Evolutionary conservation across 257 asterid species (phyloP), one percentile per base, ranked within the genome.

Genomic region (Forsythia suspensa): DNA sequence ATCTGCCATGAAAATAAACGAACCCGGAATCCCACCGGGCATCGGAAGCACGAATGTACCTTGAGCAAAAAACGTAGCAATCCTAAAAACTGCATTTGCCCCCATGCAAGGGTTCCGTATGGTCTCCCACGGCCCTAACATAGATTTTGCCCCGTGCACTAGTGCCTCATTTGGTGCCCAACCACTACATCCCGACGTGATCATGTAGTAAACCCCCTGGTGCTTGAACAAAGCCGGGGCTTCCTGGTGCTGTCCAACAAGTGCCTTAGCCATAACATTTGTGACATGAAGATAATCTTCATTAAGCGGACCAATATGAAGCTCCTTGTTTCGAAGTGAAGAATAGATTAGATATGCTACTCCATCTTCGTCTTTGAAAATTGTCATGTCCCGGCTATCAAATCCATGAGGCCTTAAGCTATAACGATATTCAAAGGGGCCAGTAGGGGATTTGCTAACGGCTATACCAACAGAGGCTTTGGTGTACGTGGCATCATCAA

Each of bases 171-270:
- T 93, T 1, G 98, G 97, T 13, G 92, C 86, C 94, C 97, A 93
- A 4, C 97, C 96, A 69, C 97, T 91, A 85, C 97, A 93, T 3
- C 98, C 98, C 0, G 98, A 93, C 0, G 97, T 93, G 81, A 91
- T 69, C 97, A 91, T 91, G 77, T 88, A 90, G 76, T 91, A 93
- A 52, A 82, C 75, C 0, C 85, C 88, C 3, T 43, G 11, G 41
- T 87, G 52, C 89, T 88, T 93, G 81, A 93, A 93, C 84, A 93
- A 86, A 3, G 93, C 92, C 0, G 98, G 98, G 9, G 97, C 90
- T 80, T 91, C 97, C 44, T 97, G 55, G 84, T 86, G 86, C 83
- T 87, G 91, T 16, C 98, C 97, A 9, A 91, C 82, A 0, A 91
- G 78, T 43, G 78, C 91, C 81, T 80, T 81, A 42, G 73, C 69